phyloP scores from a whole-genome alignment of 208 protist genomes.

The Trypanosoma rangeli region DNA sequence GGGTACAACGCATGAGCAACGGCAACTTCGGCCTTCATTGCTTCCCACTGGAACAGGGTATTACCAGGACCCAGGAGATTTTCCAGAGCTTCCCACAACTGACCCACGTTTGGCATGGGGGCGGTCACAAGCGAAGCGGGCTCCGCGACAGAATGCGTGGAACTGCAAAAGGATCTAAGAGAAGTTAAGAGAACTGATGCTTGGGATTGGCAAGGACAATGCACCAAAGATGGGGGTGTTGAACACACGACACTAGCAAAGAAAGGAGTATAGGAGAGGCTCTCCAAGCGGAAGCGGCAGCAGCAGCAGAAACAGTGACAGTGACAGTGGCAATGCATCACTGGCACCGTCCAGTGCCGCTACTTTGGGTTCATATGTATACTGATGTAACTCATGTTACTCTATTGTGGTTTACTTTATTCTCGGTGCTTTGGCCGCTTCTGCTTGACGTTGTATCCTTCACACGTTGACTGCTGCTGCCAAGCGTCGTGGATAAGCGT shows the following conservation, averaged over 20 bases:
- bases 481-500: not conserved
- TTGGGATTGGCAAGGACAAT: not conserved
- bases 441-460: not conserved
- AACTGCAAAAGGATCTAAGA: not conserved
- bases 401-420: conserved; percentile 1
- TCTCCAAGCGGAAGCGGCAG: not conserved
- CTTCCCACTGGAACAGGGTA: conserved; percentile 13
- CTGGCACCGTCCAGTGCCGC: not conserved
- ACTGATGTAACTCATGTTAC: not conserved
- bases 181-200: not conserved
- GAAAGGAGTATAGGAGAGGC: not conserved
- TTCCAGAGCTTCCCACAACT: conserved; percentile 43
- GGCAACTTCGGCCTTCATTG: conserved; percentile 3
- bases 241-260: not conserved
- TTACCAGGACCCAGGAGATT: conserved; percentile 38
- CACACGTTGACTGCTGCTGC: not conserved
- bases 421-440: not conserved
- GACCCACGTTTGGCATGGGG: conserved; percentile 14
- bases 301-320: not conserved
- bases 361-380: not conserved
- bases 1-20: conserved; percentile 2
- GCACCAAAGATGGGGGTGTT: not conserved
- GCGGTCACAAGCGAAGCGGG: conserved; percentile 21
- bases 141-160: conserved; percentile 22
- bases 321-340: not conserved